Conservation (phyloP, 2,329 filamentous ascomycete species). For the Fusarium clavum region DNA sequence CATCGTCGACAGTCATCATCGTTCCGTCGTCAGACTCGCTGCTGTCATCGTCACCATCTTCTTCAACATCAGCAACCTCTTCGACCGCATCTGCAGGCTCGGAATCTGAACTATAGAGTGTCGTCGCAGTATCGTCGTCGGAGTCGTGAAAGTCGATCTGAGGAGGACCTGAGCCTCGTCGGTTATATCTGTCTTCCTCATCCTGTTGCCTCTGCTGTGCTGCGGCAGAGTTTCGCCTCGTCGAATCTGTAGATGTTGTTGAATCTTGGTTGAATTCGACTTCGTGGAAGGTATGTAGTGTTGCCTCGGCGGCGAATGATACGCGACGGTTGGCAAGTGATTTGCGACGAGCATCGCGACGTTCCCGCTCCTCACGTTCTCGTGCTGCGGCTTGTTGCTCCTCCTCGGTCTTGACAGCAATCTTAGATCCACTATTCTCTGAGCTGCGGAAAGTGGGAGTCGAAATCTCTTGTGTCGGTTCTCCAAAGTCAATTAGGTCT, state of each 20-base stretch:
- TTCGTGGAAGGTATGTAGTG: constrained; percentile 95
- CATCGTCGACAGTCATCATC: constrained; percentile 85
- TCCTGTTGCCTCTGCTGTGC: constrained; percentile 65
- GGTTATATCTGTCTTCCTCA: constrained; percentile 70
- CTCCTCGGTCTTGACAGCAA: constrained; percentile 76
- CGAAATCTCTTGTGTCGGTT: constrained; percentile 19
- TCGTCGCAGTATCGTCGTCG: constrained; percentile 76
- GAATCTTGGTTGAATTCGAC: constrained; percentile 90
- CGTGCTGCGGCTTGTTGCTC: constrained; percentile 76
- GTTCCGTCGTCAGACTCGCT: constrained; percentile 79
- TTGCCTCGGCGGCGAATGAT: constrained; percentile 97
- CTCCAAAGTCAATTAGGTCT: constrained; percentile 36
- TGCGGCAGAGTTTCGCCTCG: constrained; percentile 72
- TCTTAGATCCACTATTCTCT: constrained; percentile 61
- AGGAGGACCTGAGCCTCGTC: constrained; percentile 75
- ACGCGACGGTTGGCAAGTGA: constrained; percentile 93
- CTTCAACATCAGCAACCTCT: constrained; percentile 66
- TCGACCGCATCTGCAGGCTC: constrained; percentile 67
- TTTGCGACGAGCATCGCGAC: constrained; percentile 89
- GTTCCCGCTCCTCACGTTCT: constrained; percentile 77
- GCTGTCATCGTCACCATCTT: constrained; percentile 58
- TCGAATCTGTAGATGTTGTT: constrained; percentile 82
- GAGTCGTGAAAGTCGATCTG: constrained; percentile 73
- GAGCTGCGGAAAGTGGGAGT: constrained; percentile 32
- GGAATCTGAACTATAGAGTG: constrained; percentile 77